These are phyloP conservation scores for Rhizophora mangle DNA, from an alignment of 345 rosid species.

Conservation along the genomic window DNA sequence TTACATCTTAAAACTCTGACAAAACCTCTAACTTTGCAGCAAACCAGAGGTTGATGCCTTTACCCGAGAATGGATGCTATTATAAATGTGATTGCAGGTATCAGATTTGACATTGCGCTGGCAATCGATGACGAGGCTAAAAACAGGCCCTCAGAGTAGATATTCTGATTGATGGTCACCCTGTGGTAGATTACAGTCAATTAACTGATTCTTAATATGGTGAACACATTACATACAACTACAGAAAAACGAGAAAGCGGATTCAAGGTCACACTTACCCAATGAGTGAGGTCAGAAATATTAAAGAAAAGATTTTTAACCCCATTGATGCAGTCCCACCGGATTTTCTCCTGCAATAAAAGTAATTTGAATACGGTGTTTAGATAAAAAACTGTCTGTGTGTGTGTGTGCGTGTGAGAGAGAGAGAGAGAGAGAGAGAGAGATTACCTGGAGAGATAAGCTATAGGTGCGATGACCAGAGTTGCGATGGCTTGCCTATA, in stretches of 20 bases:
- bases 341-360: slow-evolving; percentile 24
- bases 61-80: slow-evolving; percentile 37
- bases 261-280: slow-evolving; percentile 23
- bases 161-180: slow-evolving; percentile 38
- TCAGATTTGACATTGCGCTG: slow-evolving; percentile 38
- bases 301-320: slow-evolving; percentile 33
- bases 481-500: slow-evolving; percentile 46
- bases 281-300: slow-evolving; percentile 37
- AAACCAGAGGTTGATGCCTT: background rate
- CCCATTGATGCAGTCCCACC: slow-evolving; percentile 23
- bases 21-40: too few relatives aligned
- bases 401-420: too few relatives aligned
- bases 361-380: background rate
- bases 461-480: slow-evolving; percentile 32
- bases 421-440: background rate
- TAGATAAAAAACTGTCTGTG: too few relatives aligned
- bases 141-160: slow-evolving; percentile 36
- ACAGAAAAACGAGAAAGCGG: background rate
- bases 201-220: background rate
- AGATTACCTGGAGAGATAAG: slow-evolving; percentile 28
- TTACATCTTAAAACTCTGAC: too few relatives aligned
- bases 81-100: slow-evolving; percentile 44
- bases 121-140: slow-evolving; percentile 45
- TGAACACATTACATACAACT: background rate
- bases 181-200: slow-evolving; percentile 17